Evolutionary conservation across 1,139 yeast genomes (phyloP), one percentile per base, ranked within the genome.

Genomic region (Sugiyamaella xylanicola): DNA sequence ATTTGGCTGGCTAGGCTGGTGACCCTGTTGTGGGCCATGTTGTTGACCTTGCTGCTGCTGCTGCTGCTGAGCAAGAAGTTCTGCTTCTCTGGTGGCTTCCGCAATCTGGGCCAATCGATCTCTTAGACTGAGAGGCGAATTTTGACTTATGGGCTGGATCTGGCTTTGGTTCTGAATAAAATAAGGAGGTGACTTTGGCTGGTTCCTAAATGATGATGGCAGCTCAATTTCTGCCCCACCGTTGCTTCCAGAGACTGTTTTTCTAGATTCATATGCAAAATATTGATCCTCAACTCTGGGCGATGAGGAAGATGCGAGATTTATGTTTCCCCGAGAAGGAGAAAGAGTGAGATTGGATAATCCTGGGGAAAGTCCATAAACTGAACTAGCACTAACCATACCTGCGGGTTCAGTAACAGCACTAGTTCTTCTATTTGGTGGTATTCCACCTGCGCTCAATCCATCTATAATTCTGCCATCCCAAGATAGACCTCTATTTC

Each of bases 1-100:
- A 32, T 4, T 8, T 13, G 15, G 37, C 17, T n/a, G 4, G 9
- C 29, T 41, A 51, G 19, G 49, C 36, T 40, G 48, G n/a, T 22
- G 46, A 39, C 22, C 19, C n/a, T 22, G 17, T n/a, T 42, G 25
- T 47, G n/a, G 29, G 9, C 29, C 45, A 51, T 25, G 49, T 29
- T 40, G 48, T 17, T 22, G 46, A 39, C 22, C 19, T 22, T 22
- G 17, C 15, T 42, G 25, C 17, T 17, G 45, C 16, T 51, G 48
- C 17, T 54, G 58, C 58, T 57, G 55, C 27, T 60, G 61, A 4
- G 58, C 62, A 20, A 78, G 67, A 43, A 83, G 68, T 65, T 87
- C 95, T 41, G 86, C 80, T 60, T 86, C 92, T 62, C 90, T 76
- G 0, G 95, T 87, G 39, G 90, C 88, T 58, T 87, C 95, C 11